Evolutionary conservation across 1,284 basidiomycete species (phyloP).

Genomic region (Rhodotorula sp.): DNA sequence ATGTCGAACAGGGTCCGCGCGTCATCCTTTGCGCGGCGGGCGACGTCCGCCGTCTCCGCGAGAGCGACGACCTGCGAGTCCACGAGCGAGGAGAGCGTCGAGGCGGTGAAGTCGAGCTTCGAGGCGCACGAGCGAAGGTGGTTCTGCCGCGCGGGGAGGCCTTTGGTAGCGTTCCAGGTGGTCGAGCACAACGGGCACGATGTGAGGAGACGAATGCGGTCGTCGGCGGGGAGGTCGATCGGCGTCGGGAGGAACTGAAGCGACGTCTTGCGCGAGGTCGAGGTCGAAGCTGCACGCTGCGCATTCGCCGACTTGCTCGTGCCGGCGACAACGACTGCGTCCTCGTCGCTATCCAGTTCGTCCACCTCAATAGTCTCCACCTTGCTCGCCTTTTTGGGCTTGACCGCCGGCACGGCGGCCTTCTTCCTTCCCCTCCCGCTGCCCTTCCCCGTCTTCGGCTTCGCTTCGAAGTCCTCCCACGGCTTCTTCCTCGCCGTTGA

Average conservation of each 20-base stretch:
- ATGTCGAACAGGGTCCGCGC: conserved; percentile 61
- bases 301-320: neutral
- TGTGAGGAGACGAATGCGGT: conserved; percentile 47
- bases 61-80: conserved; percentile 55
- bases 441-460: neutral
- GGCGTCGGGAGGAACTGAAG: conserved; percentile 41
- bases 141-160: conserved; percentile 60
- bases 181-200: conserved; percentile 63
- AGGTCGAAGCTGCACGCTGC: neutral
- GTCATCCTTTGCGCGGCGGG: conserved; percentile 47
- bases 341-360: neutral
- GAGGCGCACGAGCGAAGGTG: conserved; percentile 69
- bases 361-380: neutral
- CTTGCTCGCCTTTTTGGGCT: conserved; percentile 27
- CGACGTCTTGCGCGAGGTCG: conserved; percentile 27
- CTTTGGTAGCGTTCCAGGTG: conserved; percentile 69
- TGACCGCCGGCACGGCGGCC: conserved; percentile 31
- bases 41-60: conserved; percentile 37
- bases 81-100: conserved; percentile 62
- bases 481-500: conserved; percentile 10
- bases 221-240: conserved; percentile 32
- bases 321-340: neutral
- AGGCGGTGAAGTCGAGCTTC: conserved; percentile 60
- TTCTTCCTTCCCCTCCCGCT: neutral
- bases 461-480: conserved; percentile 14